These are phyloP conservation scores for Barbatosphaeria neglecta DNA, from an alignment of 495 filamentous ascomycete genomes.

Conservation along the genomic window DNA sequence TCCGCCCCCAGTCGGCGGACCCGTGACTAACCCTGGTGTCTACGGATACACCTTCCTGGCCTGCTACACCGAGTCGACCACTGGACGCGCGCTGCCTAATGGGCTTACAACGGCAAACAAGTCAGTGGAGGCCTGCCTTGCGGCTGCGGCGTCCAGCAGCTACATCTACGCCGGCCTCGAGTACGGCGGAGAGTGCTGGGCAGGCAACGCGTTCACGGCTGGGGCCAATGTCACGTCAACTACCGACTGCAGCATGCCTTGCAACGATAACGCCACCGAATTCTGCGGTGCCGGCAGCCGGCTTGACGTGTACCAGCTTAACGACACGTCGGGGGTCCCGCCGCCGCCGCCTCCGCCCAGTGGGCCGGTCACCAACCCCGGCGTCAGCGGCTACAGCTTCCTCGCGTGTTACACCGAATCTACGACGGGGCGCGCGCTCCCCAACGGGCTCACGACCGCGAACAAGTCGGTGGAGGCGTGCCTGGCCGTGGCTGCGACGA, in stretches of 20 bases:
- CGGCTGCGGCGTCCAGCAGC: background rate
- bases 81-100: constrained; percentile 6
- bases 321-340: background rate
- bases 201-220: constrained; percentile 7
- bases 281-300: constrained; percentile 19
- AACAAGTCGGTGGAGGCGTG: background rate
- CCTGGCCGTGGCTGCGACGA: background rate
- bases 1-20: background rate
- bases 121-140: background rate
- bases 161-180: constrained; percentile 11
- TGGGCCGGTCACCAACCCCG: background rate
- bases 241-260: constrained; percentile 5
- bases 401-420: background rate
- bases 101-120: background rate
- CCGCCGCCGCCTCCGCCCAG: background rate
- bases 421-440: background rate
- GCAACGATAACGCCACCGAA: constrained; percentile 20
- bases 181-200: constrained; percentile 10
- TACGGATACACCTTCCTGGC: constrained; percentile 11
- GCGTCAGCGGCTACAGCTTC: background rate
- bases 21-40: constrained; percentile 9
- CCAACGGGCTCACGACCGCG: background rate
- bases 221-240: background rate
- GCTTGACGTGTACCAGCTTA: background rate
- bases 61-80: constrained; percentile 20